phyloP scores from a whole-genome alignment of 2,329 filamentous ascomycete genomes.

The Tolypocladium sp. region DNA sequence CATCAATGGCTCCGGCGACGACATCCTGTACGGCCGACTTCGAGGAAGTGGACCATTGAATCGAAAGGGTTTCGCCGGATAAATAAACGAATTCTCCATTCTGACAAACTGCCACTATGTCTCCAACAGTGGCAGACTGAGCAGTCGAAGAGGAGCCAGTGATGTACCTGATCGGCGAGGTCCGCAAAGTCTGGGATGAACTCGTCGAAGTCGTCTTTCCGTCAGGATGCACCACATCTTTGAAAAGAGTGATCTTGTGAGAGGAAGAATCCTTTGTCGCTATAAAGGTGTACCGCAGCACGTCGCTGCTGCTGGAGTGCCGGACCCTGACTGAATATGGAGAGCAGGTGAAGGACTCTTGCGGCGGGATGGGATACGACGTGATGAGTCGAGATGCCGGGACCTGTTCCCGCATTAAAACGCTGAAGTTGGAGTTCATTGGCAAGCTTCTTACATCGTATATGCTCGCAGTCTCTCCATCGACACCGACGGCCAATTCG shows the following conservation, averaged over 20 bases:
- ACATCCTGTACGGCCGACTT: slow-evolving; percentile 25
- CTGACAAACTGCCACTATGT: slow-evolving; percentile 46
- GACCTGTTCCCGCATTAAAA: slow-evolving; percentile 31
- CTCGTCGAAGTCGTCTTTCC: slow-evolving; percentile 44
- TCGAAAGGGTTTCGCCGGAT: slow-evolving; percentile 39
- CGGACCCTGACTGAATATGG: slow-evolving; percentile 49
- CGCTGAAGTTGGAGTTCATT: neutral
- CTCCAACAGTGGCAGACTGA: slow-evolving; percentile 16
- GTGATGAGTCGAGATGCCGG: slow-evolving; percentile 53
- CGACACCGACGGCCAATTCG: slow-evolving; percentile 53
- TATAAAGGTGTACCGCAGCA: slow-evolving; percentile 52
- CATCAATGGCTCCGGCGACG: slow-evolving; percentile 19
- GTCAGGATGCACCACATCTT: slow-evolving; percentile 42
- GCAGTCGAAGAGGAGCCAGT: slow-evolving; percentile 19
- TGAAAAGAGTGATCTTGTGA: slow-evolving; percentile 49
- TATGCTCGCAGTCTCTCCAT: slow-evolving; percentile 56
- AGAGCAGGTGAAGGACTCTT: slow-evolving; percentile 54
- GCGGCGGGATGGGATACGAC: slow-evolving; percentile 58
- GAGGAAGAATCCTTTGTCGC: slow-evolving; percentile 40
- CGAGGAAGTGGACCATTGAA: slow-evolving; percentile 25
- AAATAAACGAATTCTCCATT: slow-evolving; percentile 54
- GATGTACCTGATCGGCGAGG: slow-evolving; percentile 25
- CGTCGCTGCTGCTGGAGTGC: slow-evolving; percentile 33
- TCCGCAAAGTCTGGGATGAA: slow-evolving; percentile 31
- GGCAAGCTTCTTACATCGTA: slow-evolving; percentile 45